Percentiles rank a stretch among this genome's conserved stretches.
phyloP scores from a whole-genome alignment of 108 stramenopile genomes.

The Skeletonema marinoi region DNA sequence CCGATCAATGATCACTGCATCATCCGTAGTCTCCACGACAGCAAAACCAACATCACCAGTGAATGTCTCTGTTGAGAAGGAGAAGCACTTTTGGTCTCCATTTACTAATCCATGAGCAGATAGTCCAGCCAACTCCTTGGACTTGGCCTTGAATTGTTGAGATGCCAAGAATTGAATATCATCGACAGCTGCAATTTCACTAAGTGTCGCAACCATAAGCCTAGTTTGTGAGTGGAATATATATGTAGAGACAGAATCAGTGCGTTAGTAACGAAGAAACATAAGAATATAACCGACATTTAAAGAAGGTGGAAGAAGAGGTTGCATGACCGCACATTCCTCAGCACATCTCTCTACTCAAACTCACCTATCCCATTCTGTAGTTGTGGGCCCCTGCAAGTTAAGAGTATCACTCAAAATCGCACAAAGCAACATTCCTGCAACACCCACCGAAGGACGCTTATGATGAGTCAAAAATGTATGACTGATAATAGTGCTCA shows the following conservation, averaged over 20 bases:
- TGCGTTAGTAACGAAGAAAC: too few relatives aligned
- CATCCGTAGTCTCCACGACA: slow-evolving; percentile 83
- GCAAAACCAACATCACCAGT: slow-evolving; percentile 67
- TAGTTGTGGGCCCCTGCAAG: slow-evolving; percentile 74
- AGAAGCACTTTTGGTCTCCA: slow-evolving; percentile 78
- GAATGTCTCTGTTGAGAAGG: slow-evolving; percentile 43
- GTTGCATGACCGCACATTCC: not conserved
- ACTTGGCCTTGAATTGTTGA: slow-evolving; percentile 79
- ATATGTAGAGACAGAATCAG: too few relatives aligned
- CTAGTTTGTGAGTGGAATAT: slow-evolving; percentile 27
- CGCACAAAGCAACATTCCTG: slow-evolving; percentile 70
- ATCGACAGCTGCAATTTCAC: slow-evolving; percentile 59
- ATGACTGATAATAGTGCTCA: slow-evolving; percentile 75
- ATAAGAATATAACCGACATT: too few relatives aligned
- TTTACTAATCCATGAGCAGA: slow-evolving; percentile 56
- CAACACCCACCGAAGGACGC: slow-evolving; percentile 39
- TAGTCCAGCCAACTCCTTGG: slow-evolving; percentile 48
- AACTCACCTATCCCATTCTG: slow-evolving; percentile 52
- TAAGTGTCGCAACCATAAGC: slow-evolving; percentile 72
- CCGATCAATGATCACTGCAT: slow-evolving; percentile 55
- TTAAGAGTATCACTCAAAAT: slow-evolving; percentile 81
- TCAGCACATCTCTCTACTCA: not conserved
- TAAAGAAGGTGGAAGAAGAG: not conserved
- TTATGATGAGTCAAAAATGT: slow-evolving; percentile 58
- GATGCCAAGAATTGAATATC: slow-evolving; percentile 63